Base-by-base conservation (phyloP, 345 rosid genomes). In the Salix viminalis region DNA sequence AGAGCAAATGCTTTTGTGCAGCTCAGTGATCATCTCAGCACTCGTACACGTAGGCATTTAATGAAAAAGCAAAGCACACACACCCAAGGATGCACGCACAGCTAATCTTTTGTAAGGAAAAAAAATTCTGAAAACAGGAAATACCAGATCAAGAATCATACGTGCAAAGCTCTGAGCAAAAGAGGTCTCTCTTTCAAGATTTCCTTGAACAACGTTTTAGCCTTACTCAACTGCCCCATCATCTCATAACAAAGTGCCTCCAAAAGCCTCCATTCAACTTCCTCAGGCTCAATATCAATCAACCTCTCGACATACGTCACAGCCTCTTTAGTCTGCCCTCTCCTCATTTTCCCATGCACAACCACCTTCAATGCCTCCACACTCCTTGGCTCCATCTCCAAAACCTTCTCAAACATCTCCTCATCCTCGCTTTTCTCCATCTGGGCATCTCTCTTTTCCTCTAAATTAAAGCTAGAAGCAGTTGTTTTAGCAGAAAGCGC, bases 181-280 rank as follows among this genome's bases (percentile, higher is more conserved):
- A 95, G 92, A 74, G 99, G 97, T 28, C 83, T 85, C 73, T 88
- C 88, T 83, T 83, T 81, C 82, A 93, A 83, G 70, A 95, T 90
- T 75, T 90, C 91, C 67, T 81, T 84, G 54, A 87, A 87, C 84
- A 93, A 67, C 75, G 88, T 85, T 80, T 89, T 91, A 15, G 99
- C 91, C 65, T 79, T 85, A 67, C 87, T 85, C 69, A 95, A 75
- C 67, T 90, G 80, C 61, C 94, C 97, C 93, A 90, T 83, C 54
- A 86, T 85, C 78, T 95, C 97, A 70, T 90, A 90, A 72, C 96
- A 95, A 77, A 95, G 87, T 23, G 97, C 97, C 86, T 90, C 86
- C 76, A 95, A 77, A 58, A 95, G 92, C 90, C 89, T 95, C 99
- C 97, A 95, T 66, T 95, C 99, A 12, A 90, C 89, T 78, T 91